phyloP scores from a whole-genome alignment of 352 stramenopile genomes.

The Saprolegnia parasitica region DNA sequence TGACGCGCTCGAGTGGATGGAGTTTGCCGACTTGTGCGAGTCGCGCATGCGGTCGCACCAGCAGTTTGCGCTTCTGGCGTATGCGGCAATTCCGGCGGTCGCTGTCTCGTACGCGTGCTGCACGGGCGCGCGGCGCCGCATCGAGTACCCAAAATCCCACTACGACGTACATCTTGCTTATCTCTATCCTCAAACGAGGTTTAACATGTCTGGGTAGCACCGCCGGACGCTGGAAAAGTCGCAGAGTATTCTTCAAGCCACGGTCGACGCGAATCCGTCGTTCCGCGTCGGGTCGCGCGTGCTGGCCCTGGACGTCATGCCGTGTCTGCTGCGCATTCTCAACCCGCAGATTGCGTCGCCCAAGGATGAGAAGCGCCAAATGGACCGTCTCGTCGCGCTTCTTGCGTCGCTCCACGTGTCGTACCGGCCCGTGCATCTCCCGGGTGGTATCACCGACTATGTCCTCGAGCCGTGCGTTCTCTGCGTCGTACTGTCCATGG shows the following conservation, averaged over 20 bases:
- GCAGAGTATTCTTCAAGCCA: slow-evolving; percentile 58
- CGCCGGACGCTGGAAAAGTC: slow-evolving; percentile 55
- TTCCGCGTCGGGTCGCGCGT: slow-evolving; percentile 53
- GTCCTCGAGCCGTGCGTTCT: slow-evolving; percentile 64
- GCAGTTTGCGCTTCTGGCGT: slow-evolving; percentile 63
- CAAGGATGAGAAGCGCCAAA: slow-evolving; percentile 59
- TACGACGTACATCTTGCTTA: slow-evolving; percentile 36
- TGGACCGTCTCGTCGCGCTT: slow-evolving; percentile 62
- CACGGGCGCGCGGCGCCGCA: slow-evolving; percentile 58
- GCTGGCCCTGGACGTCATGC: slow-evolving; percentile 69
- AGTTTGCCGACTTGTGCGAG: slow-evolving; percentile 69
- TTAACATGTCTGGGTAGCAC: slow-evolving; percentile 10
- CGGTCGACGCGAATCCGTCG: slow-evolving; percentile 55
- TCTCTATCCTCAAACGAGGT: background rate
- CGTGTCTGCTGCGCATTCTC: slow-evolving; percentile 61
- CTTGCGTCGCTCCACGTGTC: slow-evolving; percentile 75
- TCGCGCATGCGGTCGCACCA: slow-evolving; percentile 52
- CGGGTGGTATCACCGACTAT: slow-evolving; percentile 69
- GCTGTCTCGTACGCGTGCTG: slow-evolving; percentile 66
- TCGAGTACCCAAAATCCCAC: slow-evolving; percentile 65
- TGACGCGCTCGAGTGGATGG: slow-evolving; percentile 79
- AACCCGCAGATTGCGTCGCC: slow-evolving; percentile 59
- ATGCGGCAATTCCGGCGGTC: slow-evolving; percentile 67
- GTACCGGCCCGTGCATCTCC: slow-evolving; percentile 60
- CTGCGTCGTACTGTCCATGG: background rate